A percentile compares a stretch with the other conserved stretches of the same genome.
phyloP scores from a whole-genome alignment of 208 protist species.

The Crithidia fasciculata region DNA sequence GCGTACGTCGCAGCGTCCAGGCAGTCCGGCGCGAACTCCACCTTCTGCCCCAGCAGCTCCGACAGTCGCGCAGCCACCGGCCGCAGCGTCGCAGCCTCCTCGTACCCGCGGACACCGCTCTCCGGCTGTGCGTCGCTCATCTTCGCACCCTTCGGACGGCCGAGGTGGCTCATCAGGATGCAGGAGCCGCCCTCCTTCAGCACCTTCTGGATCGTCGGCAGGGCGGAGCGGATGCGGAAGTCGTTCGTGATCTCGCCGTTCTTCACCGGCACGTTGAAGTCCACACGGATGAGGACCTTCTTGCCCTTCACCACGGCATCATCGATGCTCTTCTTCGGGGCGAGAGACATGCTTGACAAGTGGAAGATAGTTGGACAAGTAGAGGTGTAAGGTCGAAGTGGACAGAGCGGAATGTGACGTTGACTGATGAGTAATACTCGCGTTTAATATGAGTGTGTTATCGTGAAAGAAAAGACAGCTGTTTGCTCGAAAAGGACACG shows the following conservation, averaged over 20 bases:
- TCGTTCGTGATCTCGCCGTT: constrained; percentile 95
- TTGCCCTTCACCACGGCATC: constrained; percentile 87
- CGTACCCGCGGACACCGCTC: constrained; percentile 67
- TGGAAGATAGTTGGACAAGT: too few relatives aligned
- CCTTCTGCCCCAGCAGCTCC: constrained; percentile 80
- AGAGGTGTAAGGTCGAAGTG: too few relatives aligned
- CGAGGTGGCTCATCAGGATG: constrained; percentile 97
- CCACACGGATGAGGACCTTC: constrained; percentile 96
- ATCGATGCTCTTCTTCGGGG: constrained; percentile 83
- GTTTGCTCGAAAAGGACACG: too few relatives aligned
- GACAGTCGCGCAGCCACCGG: constrained; percentile 90
- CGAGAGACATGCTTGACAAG: constrained; percentile 41
- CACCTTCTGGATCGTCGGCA: constrained; percentile 96
- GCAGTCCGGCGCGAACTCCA: constrained; percentile 79
- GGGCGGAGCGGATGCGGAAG: constrained; percentile 93
- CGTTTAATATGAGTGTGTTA: too few relatives aligned
- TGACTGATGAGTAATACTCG: too few relatives aligned
- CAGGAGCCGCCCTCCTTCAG: constrained; percentile 91
- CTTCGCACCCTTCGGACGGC: constrained; percentile 96
- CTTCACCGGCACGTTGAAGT: constrained; percentile 99
- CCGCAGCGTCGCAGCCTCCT: constrained; percentile 84
- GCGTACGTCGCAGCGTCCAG: constrained; percentile 40
- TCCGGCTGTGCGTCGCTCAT: constrained; percentile 62
- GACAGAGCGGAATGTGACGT: too few relatives aligned
- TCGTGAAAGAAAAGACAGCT: too few relatives aligned